Conservation (phyloP, 768 basidiomycete species). For the Rhodotorula graminis region DNA sequence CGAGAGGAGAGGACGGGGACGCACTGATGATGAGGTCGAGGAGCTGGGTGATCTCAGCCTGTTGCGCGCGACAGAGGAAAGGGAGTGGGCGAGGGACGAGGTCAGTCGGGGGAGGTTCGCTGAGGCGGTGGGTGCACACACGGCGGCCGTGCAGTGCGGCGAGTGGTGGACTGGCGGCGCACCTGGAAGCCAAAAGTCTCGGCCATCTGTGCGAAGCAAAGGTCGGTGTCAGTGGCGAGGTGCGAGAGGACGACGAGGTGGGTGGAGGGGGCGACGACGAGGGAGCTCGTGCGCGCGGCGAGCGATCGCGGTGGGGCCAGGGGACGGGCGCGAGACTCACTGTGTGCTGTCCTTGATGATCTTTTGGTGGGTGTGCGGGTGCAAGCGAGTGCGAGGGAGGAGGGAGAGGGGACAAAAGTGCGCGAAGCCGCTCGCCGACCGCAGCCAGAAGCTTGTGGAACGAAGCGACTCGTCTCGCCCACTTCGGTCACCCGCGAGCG, state of each 20-base stretch:
- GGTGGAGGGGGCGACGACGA: not conserved
- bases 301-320: too few relatives aligned
- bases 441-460: too few relatives aligned
- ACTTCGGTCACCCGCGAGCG: too few relatives aligned
- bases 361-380: too few relatives aligned
- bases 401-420: too few relatives aligned
- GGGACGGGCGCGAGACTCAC: too few relatives aligned
- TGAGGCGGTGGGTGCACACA: too few relatives aligned
- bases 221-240: not conserved
- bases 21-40: constrained; percentile 97
- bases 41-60: constrained; percentile 98
- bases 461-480: too few relatives aligned
- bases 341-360: too few relatives aligned
- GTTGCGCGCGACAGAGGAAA: constrained; percentile 42
- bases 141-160: not conserved
- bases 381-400: too few relatives aligned
- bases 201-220: not conserved
- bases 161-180: not conserved
- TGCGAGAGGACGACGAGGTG: not conserved
- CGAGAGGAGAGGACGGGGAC: constrained; percentile 44
- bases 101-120: not conserved
- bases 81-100: not conserved
- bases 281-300: too few relatives aligned
- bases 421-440: too few relatives aligned
- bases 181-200: constrained; percentile 4